Percentiles rank a stretch among this genome's conserved stretches.
Conservation (phyloP, 768 basidiomycete species). For the Mycena pura region DNA sequence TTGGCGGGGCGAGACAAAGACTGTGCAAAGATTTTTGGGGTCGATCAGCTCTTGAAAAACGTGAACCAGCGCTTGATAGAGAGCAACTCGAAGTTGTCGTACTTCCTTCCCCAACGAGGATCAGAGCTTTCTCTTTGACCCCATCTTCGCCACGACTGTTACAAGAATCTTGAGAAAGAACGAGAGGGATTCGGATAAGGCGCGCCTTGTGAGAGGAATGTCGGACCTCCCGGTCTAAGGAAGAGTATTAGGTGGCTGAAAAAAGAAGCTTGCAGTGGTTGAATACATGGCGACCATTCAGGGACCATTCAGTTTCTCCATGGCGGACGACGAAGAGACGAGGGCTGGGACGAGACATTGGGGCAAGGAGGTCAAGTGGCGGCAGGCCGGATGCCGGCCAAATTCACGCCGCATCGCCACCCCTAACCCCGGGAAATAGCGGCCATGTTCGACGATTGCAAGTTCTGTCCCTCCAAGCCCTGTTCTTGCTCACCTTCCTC, state of each 20-base stretch:
- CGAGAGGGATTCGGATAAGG: too few relatives aligned
- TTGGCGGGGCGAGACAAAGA: conserved; percentile 85
- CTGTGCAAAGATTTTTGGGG: conserved; percentile 75
- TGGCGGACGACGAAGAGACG: conserved; percentile 84
- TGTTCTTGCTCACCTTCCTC: conserved; percentile 17
- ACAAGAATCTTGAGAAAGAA: too few relatives aligned
- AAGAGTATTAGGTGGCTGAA: neutral
- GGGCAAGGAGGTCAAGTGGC: neutral
- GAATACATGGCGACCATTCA: conserved; percentile 61
- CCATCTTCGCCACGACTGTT: conserved; percentile 76
- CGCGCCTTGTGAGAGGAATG: conserved; percentile 86
- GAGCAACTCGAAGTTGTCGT: conserved; percentile 38
- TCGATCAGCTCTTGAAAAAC: conserved; percentile 69
- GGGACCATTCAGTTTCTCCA: conserved; percentile 92
- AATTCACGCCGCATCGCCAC: too few relatives aligned
- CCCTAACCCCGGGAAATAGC: neutral
- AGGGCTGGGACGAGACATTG: conserved; percentile 52
- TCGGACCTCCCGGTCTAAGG: conserved; percentile 84
- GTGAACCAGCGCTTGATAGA: too few relatives aligned
- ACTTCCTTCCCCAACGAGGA: conserved; percentile 82
- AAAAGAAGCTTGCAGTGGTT: neutral
- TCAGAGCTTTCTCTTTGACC: conserved; percentile 65
- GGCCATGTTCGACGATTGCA: conserved; percentile 73
- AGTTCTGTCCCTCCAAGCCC: conserved; percentile 33
- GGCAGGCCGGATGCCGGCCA: neutral